Percentiles rank a stretch among this genome's conserved stretches.
Evolutionary conservation across 106 monocot species (phyloP).

Genomic region (Triglochin maritima): DNA sequence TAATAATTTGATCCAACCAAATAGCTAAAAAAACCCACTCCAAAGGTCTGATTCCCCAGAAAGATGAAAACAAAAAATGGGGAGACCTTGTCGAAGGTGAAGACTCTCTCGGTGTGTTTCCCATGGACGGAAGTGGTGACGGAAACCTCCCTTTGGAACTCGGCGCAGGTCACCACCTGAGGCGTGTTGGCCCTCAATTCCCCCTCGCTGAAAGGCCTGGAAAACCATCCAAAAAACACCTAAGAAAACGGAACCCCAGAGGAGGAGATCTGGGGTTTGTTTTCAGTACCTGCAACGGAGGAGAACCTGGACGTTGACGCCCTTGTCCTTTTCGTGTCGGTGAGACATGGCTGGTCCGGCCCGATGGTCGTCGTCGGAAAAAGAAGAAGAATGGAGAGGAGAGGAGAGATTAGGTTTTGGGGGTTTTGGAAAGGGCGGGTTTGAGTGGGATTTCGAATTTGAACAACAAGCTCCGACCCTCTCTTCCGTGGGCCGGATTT

Average conservation of each 20-base stretch:
- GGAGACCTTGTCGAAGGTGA: constrained; percentile 90
- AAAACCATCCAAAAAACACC: neutral
- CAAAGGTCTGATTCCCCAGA: no score
- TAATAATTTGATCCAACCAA: no score
- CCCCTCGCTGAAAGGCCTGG: constrained; percentile 83
- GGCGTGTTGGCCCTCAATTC: constrained; percentile 84
- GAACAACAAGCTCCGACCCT: no score
- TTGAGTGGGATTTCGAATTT: constrained; percentile 5
- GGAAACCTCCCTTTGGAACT: constrained; percentile 77
- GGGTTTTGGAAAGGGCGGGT: neutral
- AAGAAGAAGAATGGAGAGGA: neutral
- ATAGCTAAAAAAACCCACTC: no score
- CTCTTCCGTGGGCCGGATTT: neutral
- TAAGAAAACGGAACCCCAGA: neutral
- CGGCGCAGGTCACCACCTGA: constrained; percentile 90
- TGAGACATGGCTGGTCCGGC: constrained; percentile 9
- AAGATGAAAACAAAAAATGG: no score
- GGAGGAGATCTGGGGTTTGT: neutral
- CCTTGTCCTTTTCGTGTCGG: constrained; percentile 82
- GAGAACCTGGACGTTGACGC: constrained; percentile 96
- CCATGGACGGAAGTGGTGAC: constrained; percentile 79
- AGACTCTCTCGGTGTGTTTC: constrained; percentile 80
- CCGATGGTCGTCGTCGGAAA: neutral
- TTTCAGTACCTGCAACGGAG: constrained; percentile 84
- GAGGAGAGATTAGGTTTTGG: neutral